Evolutionary conservation across 164 flowering plant genomes (phyloP).

Genomic region (Annona cherimola): DNA sequence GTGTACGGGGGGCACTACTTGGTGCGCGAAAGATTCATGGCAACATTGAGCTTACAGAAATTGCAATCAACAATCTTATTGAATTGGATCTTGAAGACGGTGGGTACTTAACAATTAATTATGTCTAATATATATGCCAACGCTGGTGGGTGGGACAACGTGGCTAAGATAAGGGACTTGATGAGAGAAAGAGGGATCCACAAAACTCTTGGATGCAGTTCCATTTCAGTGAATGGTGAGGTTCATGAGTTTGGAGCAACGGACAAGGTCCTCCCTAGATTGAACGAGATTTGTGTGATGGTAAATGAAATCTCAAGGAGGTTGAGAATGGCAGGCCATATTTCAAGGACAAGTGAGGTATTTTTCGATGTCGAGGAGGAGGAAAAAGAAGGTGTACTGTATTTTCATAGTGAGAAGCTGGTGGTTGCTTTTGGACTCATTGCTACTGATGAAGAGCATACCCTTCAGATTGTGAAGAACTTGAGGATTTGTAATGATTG

Average conservation of each 20-base stretch:
- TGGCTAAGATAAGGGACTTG: constrained; percentile 21
- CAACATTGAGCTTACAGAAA: constrained; percentile 28
- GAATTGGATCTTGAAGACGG: constrained; percentile 27
- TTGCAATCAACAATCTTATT: constrained; percentile 25
- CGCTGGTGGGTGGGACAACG: constrained; percentile 33
- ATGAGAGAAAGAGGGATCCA: constrained; percentile 24
- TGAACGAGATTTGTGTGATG: constrained; percentile 22
- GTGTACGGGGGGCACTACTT: constrained; percentile 31
- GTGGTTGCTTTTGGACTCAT: constrained; percentile 27
- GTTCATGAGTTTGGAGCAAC: constrained; percentile 28
- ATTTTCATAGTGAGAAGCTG: constrained; percentile 23
- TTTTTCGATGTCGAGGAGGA: constrained; percentile 35
- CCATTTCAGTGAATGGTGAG: constrained; percentile 23
- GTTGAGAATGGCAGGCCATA: constrained; percentile 26
- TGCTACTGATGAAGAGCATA: constrained; percentile 10
- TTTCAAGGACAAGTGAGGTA: constrained; percentile 21
- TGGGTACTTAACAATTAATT: constrained; percentile 21
- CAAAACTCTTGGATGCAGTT: constrained; percentile 18
- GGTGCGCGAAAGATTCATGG: constrained; percentile 32
- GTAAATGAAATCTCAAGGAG: constrained; percentile 20
- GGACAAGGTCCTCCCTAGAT: constrained; percentile 23
- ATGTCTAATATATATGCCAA: constrained; percentile 36
- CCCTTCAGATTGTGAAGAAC: constrained; percentile 12
- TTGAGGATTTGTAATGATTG: constrained; percentile 31
- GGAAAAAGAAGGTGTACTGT: constrained; percentile 26